phyloP scores from a whole-genome alignment of 1,139 yeast species.

The Scheffersomyces illinoinensis region DNA sequence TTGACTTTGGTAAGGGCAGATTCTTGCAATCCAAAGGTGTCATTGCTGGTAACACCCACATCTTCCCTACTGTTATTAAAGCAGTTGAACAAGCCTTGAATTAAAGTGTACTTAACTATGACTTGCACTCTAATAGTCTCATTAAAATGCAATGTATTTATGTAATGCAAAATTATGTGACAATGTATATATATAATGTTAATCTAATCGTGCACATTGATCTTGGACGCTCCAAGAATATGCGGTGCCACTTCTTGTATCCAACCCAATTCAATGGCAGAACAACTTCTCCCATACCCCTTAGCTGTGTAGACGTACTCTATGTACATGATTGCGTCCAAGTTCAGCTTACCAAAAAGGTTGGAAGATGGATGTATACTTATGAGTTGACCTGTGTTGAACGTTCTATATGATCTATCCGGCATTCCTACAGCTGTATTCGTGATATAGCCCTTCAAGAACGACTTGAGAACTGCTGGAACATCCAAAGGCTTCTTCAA shows the following conservation, averaged over 20 bases:
- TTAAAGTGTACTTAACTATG: not conserved
- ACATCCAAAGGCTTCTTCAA: conserved; percentile 45
- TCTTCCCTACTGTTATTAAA: conserved; percentile 62
- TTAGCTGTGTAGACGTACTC: conserved; percentile 92
- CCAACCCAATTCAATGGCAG: conserved; percentile 85
- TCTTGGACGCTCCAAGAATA: conserved; percentile 47
- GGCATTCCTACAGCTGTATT: conserved; percentile 96
- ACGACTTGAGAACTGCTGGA: conserved; percentile 67
- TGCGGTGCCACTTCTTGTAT: conserved; percentile 82
- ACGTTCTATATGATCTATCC: conserved; percentile 87
- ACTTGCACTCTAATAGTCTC: not conserved
- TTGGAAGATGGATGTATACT: conserved; percentile 92
- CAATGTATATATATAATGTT: not conserved
- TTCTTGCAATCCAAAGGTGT: conserved; percentile 83
- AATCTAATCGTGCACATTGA: conserved; percentile 24
- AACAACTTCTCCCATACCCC: conserved; percentile 88
- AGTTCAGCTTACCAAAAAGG: conserved; percentile 72
- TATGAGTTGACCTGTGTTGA: conserved; percentile 74
- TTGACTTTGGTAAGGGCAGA: conserved; percentile 89
- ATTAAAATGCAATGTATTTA: not conserved
- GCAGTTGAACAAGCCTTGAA: conserved; percentile 46
- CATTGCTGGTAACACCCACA: conserved; percentile 73
- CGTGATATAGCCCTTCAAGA: conserved; percentile 75
- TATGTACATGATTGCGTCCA: conserved; percentile 89
- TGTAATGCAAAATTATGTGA: conserved; percentile 1